A percentile compares a stretch with the other conserved stretches of the same genome.
phyloP scores from a whole-genome alignment of 139 green algal genomes.

The Ulvella scutata region DNA sequence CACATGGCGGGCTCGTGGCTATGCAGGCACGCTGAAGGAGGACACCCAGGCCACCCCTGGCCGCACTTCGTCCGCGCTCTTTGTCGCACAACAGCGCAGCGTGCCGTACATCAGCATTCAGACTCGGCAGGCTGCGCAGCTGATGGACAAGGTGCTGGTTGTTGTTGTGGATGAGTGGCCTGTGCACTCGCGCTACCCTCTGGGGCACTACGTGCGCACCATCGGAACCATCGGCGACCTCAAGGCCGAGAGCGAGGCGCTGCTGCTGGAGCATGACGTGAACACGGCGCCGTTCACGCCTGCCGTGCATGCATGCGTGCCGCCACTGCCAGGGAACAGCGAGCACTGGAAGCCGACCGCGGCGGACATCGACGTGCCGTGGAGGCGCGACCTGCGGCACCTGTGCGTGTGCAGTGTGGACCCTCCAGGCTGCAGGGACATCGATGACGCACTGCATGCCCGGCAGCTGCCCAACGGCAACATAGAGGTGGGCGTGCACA shows the following conservation, averaged over 20 bases:
- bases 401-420: slow-evolving; percentile 62
- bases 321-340: slow-evolving; percentile 72
- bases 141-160: slow-evolving; percentile 74
- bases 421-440: slow-evolving; percentile 79
- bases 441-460: slow-evolving; percentile 80
- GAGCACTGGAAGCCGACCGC: slow-evolving; percentile 58
- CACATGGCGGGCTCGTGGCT: slow-evolving; percentile 61
- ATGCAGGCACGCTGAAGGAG: slow-evolving; percentile 46
- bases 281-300: slow-evolving; percentile 69
- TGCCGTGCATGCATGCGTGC: slow-evolving; percentile 86
- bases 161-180: slow-evolving; percentile 68
- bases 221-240: slow-evolving; percentile 64
- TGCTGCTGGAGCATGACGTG: slow-evolving; percentile 83
- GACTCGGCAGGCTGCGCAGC: slow-evolving; percentile 58
- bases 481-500: slow-evolving; percentile 73
- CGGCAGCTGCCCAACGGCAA: slow-evolving; percentile 39
- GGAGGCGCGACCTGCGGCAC: slow-evolving; percentile 45
- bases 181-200: slow-evolving; percentile 42
- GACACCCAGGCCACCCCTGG: not conserved
- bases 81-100: slow-evolving; percentile 57
- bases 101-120: slow-evolving; percentile 71
- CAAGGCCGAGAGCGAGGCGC: slow-evolving; percentile 69
- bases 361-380: slow-evolving; percentile 23
- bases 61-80: slow-evolving; percentile 32
- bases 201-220: slow-evolving; percentile 65